Evolutionary conservation across 2,329 filamentous ascomycete species (phyloP), one percentile per base, ranked within the genome.

Genomic region (Talaromyces sp.): DNA sequence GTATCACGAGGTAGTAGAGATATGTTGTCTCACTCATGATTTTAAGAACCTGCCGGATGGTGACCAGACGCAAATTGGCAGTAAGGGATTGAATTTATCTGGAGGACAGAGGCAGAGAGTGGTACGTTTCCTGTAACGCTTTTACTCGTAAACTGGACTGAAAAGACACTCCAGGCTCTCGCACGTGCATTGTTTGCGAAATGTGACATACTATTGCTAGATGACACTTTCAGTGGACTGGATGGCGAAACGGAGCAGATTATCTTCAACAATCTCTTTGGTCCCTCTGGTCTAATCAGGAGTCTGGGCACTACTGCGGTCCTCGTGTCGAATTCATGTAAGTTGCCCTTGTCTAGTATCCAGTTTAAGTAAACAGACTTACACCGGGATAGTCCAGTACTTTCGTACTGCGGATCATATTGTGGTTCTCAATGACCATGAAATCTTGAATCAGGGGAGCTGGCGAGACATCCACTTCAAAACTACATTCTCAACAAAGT

Each of bases 21-120:
- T 38, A n/a, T 76, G 73, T 67, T 69, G 67, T 25, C 61, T 81
- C 31, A 70, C 72, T 6, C 70, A 75, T 53, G 80, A 82, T 67
- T 72, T 82, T 19, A 67, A 71, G 22, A 73, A 76, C 38, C 71
- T 82, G 27, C 76, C 77, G 17, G 67, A 71, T 8, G 77, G 79
- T 0, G 80, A 80, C 59, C 74, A 79, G 54, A 84, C 82, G 31
- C 69, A 80, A 34, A 80, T 84, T 66, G 83, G 83, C 17, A 84
- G 80, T 69, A 81, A 81, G 68, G 83, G 83, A 43, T 77, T 83
- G 61, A 77, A 80, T 27, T 75, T 85, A 47, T 84, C 82, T 71
- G 83, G 83, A 27, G 83, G 83, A 10, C 83, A 85, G 68, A 83
- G 79, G 67, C 82, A 84, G 66, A 78, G 83, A 61, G 79, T 85